These are phyloP conservation scores for Entonaema liquescens DNA, from an alignment of 495 filamentous ascomycete species.

Conservation along the genomic window DNA sequence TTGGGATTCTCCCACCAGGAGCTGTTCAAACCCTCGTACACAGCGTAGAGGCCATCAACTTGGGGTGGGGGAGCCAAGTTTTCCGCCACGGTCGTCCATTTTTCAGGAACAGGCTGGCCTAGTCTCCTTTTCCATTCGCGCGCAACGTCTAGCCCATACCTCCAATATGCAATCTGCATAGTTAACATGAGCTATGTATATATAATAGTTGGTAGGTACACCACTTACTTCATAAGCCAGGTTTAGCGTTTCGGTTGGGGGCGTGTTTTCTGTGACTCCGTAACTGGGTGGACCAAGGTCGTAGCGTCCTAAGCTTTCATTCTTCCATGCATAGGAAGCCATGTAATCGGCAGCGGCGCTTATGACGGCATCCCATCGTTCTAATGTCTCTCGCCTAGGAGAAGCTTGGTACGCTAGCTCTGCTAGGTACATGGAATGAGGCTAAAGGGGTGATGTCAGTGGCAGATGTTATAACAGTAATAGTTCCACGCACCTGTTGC, in stretches of 20 bases:
- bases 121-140: conserved; percentile 44
- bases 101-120: conserved; percentile 43
- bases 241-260: conserved; percentile 50
- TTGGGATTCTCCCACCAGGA: conserved; percentile 49
- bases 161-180: conserved; percentile 55
- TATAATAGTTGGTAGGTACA: neutral
- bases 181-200: neutral
- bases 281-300: conserved; percentile 57
- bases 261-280: conserved; percentile 53
- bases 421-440: conserved; percentile 53
- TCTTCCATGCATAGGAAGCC: conserved; percentile 54
- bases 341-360: conserved; percentile 53
- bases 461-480: neutral
- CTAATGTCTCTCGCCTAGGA: conserved; percentile 43
- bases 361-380: conserved; percentile 52
- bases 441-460: conserved; percentile 23
- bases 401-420: conserved; percentile 51
- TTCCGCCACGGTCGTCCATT: conserved; percentile 48
- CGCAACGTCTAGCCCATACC: conserved; percentile 54
- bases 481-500: conserved; percentile 47
- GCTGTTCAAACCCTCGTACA: conserved; percentile 52
- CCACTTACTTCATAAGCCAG: conserved; percentile 44
- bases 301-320: conserved; percentile 48
- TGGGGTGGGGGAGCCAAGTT: conserved; percentile 51
- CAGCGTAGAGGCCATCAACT: conserved; percentile 46